phyloP scores from a whole-genome alignment of 495 filamentous ascomycete species.

The Corynascus novoguineensis region DNA sequence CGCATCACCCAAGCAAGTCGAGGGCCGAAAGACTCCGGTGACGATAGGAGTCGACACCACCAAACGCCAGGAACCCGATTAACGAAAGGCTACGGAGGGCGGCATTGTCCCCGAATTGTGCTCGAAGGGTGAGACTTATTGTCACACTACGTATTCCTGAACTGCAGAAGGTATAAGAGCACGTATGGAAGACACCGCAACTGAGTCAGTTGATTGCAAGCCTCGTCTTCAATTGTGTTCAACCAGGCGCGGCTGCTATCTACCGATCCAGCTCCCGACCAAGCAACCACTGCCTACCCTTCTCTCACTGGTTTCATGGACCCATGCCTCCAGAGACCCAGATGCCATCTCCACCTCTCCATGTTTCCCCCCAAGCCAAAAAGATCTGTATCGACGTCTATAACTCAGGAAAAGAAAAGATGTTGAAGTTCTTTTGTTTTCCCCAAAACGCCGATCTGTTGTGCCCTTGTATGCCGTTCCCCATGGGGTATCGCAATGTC shows the following conservation, averaged over 20 bases:
- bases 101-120: too few species aligned
- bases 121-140: too few species aligned
- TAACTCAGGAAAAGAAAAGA: conserved; percentile 38
- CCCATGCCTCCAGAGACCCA: not conserved
- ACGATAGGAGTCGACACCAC: too few species aligned
- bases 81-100: too few species aligned
- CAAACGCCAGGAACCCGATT: too few species aligned
- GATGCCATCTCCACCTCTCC: not conserved
- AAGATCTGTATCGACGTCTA: conserved; percentile 30
- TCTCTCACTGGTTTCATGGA: not conserved
- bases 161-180: not conserved
- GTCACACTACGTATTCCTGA: not conserved
- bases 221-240: not conserved
- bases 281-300: not conserved
- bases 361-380: conserved; percentile 29
- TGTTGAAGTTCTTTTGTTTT: conserved; percentile 45
- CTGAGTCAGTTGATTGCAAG: not conserved
- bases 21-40: too few species aligned
- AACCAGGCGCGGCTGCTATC: not conserved
- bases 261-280: not conserved
- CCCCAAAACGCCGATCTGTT: conserved; percentile 37
- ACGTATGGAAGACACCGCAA: not conserved
- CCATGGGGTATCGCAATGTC: conserved; percentile 33
- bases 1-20: too few species aligned
- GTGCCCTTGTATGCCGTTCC: conserved; percentile 31